A percentile compares a stretch with the other conserved stretches of the same genome.
These are phyloP conservation scores for Naganishia onofrii DNA, from an alignment of 768 basidiomycete species.

Conservation along the genomic window DNA sequence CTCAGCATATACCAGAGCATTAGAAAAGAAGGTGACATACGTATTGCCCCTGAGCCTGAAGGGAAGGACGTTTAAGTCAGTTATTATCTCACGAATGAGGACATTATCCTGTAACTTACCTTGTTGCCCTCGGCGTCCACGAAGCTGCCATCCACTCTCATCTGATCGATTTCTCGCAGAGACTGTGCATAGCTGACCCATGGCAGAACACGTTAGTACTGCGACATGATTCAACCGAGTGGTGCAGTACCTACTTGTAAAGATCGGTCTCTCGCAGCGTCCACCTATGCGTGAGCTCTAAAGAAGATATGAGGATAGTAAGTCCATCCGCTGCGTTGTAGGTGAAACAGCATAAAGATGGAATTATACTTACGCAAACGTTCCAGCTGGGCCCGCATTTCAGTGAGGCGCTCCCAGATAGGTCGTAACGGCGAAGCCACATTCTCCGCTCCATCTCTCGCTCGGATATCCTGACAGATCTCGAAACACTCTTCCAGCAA, in stretches of 20 bases:
- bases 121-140: constrained; percentile 88
- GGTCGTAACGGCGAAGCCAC: constrained; percentile 81
- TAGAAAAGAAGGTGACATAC: constrained; percentile 57
- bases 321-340: background rate
- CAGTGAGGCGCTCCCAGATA: constrained; percentile 84
- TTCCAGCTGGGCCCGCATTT: constrained; percentile 83
- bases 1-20: background rate
- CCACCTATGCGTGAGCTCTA: constrained; percentile 91
- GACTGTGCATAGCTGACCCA: constrained; percentile 84
- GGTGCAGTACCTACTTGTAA: constrained; percentile 49
- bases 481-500: constrained; percentile 96
- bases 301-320: background rate
- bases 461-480: constrained; percentile 89
- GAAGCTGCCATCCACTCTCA: constrained; percentile 96
- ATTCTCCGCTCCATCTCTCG: constrained; percentile 72
- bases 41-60: constrained; percentile 80
- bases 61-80: background rate
- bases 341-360: background rate
- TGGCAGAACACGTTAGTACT: background rate
- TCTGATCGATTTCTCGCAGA: constrained; percentile 91
- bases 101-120: constrained; percentile 21
- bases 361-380: constrained; percentile 57
- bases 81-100: background rate
- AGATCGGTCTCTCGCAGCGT: constrained; percentile 72
- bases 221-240: background rate